phyloP scores from a whole-genome alignment of 352 stramenopile species.

The Halophytophthora polymorphica region DNA sequence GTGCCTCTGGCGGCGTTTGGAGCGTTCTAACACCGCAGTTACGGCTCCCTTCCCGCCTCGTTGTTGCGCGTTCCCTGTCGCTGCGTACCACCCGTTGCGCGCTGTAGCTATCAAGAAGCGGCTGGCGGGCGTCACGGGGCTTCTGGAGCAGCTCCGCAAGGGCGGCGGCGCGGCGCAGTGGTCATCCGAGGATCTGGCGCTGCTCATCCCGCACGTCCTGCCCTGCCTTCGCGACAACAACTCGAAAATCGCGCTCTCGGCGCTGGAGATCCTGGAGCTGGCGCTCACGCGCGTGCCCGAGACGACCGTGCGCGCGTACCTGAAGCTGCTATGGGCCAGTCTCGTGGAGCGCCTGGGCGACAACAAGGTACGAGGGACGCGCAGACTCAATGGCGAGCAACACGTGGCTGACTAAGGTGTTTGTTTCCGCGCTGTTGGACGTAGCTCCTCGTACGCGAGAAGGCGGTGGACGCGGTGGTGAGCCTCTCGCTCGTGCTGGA shows the following conservation, averaged over 20 bases:
- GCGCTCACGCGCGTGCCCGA: slow-evolving; percentile 48
- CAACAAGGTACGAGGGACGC: slow-evolving; percentile 41
- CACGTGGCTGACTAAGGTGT: not conserved
- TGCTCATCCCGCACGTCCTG: slow-evolving; percentile 52
- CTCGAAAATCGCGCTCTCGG: slow-evolving; percentile 67
- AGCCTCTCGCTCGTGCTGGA: slow-evolving; percentile 62
- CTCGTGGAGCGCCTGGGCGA: slow-evolving; percentile 75
- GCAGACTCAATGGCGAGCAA: too few relatives aligned
- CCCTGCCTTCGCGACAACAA: slow-evolving; percentile 82
- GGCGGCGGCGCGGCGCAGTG: slow-evolving; percentile 12
- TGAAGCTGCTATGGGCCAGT: slow-evolving; percentile 66
- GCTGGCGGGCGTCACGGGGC: slow-evolving; percentile 53
- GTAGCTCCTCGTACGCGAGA: slow-evolving; percentile 54
- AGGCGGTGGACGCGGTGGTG: slow-evolving; percentile 72
- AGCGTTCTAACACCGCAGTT: not conserved
- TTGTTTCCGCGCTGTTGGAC: not conserved
- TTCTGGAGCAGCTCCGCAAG: slow-evolving; percentile 43
- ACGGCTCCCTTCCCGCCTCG: not conserved
- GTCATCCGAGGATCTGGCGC: slow-evolving; percentile 33
- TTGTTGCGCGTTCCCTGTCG: not conserved
- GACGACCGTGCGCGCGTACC: slow-evolving; percentile 39
- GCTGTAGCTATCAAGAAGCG: slow-evolving; percentile 78
- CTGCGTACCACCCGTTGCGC: not conserved
- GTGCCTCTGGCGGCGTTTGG: not conserved
- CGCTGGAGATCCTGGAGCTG: slow-evolving; percentile 63